These are phyloP conservation scores for Hydnomerulius pinastri DNA, from an alignment of 768 basidiomycete species.

Conservation along the genomic window DNA sequence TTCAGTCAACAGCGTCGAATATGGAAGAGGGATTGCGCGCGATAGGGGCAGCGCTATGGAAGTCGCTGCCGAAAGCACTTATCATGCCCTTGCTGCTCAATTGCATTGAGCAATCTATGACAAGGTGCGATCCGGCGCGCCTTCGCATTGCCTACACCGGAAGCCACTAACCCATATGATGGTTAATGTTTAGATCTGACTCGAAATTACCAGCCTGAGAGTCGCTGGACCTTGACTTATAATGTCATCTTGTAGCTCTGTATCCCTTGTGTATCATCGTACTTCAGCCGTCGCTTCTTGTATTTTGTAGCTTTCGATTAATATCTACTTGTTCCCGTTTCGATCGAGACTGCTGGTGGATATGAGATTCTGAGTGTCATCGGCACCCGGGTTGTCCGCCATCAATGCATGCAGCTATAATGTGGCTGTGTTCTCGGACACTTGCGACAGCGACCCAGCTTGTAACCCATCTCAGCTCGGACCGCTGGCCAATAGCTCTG, in stretches of 20 bases:
- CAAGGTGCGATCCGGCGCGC: slow-evolving; percentile 6
- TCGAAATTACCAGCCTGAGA: background rate
- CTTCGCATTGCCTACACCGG: background rate
- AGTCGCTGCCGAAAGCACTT: slow-evolving; percentile 27
- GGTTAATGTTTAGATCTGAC: background rate
- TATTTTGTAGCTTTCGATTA: background rate
- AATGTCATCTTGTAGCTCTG: background rate
- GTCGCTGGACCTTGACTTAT: background rate
- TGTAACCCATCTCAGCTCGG: background rate
- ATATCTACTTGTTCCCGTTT: background rate
- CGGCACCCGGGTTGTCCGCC: too few species aligned
- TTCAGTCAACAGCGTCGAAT: slow-evolving; percentile 28
- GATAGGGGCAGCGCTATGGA: slow-evolving; percentile 33
- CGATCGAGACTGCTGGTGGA: background rate
- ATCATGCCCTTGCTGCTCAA: slow-evolving; percentile 23
- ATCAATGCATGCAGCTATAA: too few species aligned
- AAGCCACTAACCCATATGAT: background rate
- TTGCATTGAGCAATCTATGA: slow-evolving; percentile 14
- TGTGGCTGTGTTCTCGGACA: background rate
- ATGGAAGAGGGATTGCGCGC: slow-evolving; percentile 26
- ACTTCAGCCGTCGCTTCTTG: background rate
- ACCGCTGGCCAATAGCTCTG: slow-evolving; percentile 12
- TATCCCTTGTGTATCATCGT: background rate
- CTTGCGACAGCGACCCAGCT: too few species aligned
- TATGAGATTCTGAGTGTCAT: too few species aligned